phyloP scores from a whole-genome alignment of 768 basidiomycete species.

The Hysterangium stoloniferum region DNA sequence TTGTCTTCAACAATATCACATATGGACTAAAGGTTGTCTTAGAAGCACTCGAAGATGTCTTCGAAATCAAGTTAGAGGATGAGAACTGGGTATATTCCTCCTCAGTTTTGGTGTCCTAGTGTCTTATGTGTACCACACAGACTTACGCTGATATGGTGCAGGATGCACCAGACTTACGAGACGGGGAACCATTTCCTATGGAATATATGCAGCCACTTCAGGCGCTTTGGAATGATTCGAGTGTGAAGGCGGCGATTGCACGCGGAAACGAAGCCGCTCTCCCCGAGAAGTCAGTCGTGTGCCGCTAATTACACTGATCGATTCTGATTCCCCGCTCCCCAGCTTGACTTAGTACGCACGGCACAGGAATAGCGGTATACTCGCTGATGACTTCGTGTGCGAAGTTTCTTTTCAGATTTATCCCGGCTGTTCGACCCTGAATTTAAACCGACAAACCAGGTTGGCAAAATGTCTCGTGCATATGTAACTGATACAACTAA shows the following conservation, averaged over 20 bases:
- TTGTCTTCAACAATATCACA: slow-evolving; percentile 88
- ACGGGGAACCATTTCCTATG: slow-evolving; percentile 73
- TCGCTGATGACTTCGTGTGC: neutral
- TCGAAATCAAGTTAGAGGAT: slow-evolving; percentile 66
- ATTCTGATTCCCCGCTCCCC: neutral
- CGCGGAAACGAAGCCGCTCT: slow-evolving; percentile 87
- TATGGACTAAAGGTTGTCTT: slow-evolving; percentile 77
- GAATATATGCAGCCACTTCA: slow-evolving; percentile 60
- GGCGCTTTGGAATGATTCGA: slow-evolving; percentile 68
- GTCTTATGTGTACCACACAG: slow-evolving; percentile 12
- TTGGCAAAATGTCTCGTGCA: too few relatives aligned
- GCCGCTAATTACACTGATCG: neutral
- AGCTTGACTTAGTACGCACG: slow-evolving; percentile 5
- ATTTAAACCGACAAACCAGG: slow-evolving; percentile 70
- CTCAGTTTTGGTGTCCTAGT: neutral
- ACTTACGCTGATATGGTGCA: slow-evolving; percentile 56
- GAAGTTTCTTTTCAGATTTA: slow-evolving; percentile 63
- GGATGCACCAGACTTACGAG: slow-evolving; percentile 60
- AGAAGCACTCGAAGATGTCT: slow-evolving; percentile 85
- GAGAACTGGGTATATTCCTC: slow-evolving; percentile 36
- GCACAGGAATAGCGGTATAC: neutral
- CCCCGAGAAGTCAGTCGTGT: slow-evolving; percentile 71
- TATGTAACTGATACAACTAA: neutral
- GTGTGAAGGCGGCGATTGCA: slow-evolving; percentile 66
- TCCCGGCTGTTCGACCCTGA: slow-evolving; percentile 69